Conservation (phyloP, 2,329 filamentous ascomycete genomes). For the Botrytis paeoniae region DNA sequence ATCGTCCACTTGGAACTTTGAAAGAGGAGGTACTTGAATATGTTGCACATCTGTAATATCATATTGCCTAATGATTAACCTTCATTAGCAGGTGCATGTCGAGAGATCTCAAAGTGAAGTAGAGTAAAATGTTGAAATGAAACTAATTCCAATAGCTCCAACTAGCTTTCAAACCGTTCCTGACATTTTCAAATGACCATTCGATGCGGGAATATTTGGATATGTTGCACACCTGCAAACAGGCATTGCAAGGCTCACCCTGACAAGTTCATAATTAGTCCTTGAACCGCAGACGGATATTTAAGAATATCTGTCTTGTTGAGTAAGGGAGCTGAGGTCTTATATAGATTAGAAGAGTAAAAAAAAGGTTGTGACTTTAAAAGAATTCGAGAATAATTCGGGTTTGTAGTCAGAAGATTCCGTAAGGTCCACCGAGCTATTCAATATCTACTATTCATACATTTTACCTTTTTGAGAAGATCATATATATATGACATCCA, state of each 20-base stretch:
- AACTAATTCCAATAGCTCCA: background rate
- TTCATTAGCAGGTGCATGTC: rapidly evolving
- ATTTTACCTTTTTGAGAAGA: background rate
- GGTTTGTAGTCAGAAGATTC: background rate
- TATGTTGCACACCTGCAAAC: background rate
- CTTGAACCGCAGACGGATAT: background rate
- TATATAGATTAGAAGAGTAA: background rate
- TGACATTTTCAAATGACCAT: background rate
- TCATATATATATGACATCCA: background rate
- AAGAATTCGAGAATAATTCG: background rate
- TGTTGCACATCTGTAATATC: background rate
- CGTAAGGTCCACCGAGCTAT: rapidly evolving
- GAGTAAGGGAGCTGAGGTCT: background rate
- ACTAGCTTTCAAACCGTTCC: background rate
- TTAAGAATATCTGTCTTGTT: background rate
- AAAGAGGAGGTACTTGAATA: background rate
- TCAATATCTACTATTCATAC: background rate
- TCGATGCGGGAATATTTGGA: background rate
- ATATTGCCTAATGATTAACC: rapidly evolving
- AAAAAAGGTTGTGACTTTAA: background rate
- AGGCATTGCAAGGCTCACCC: background rate
- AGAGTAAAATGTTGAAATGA: background rate
- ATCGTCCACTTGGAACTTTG: background rate
- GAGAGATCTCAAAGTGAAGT: background rate
- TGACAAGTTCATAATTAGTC: background rate